Base-by-base conservation (phyloP, 2,329 filamentous ascomycete species). In the Cryphonectria nitschkei region DNA sequence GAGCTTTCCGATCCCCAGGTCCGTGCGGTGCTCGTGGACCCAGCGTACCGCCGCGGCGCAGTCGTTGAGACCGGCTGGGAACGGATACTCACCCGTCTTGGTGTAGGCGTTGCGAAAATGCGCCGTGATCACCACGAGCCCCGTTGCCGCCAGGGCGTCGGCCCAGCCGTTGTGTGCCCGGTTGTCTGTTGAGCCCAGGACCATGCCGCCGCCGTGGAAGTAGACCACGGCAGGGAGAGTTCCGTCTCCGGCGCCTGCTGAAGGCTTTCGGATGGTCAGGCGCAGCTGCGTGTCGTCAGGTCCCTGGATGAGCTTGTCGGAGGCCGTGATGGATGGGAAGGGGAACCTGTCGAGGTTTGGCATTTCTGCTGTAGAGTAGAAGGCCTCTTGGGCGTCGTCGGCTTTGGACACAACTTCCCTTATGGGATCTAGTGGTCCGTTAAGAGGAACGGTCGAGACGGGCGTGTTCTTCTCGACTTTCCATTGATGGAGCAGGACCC, bases 61-160 rank as follows among this genome's bases (percentile, higher is more conserved):
- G 34, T 50, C 52, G 16, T 62, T 62, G 29, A 56, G 58, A 22
- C 50, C 34, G 73, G 85, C 84, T 66, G 83, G 74, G 8, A 84
- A 75, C 11, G 79, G 79, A 13, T 71, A 76, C 0, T 84, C 84
- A 68, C 83, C 85, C 39, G 77, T 77, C 70, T 83, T 77, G 71
- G 85, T 83, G 0, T 83, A 84, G 5, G 81, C 83, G 16, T 86
- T 78, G 0, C 84, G 76, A 73, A 86, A 86, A 67, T 84, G 83
- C 5, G 84, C 80, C 71, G 82, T 50, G 41, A 65, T 34, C 4
- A 70, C 41, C 3, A 65, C 65, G 26, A 67, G 63, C 9, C 69
- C 65, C 6, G 39, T 64, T 13, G 56, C 41, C 16, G 39, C 34
- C n/a, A 32, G 46, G 11, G 37, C 58, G 26, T 58, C 43, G 4